phyloP scores from a whole-genome alignment of 2,329 filamentous ascomycete species.

The Ophiosphaerella korrae region DNA sequence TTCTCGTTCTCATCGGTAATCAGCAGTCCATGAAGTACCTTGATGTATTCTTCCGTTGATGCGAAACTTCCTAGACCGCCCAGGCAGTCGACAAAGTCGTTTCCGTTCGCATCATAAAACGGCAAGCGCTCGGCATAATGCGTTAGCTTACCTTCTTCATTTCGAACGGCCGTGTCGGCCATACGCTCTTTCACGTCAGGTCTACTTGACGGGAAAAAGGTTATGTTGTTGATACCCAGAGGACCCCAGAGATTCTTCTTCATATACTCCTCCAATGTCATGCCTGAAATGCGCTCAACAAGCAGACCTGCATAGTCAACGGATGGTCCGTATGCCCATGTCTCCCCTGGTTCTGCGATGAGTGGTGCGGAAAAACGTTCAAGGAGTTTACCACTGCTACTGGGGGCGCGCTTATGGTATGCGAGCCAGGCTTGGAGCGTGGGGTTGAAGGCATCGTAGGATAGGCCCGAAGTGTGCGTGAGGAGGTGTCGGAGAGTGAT shows the following conservation, averaged over 20 bases:
- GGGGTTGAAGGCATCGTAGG: conserved; percentile 52
- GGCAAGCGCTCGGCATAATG: conserved; percentile 6
- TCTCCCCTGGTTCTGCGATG: conserved; percentile 51
- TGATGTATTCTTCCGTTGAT: conserved; percentile 32
- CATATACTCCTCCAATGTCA: conserved; percentile 65
- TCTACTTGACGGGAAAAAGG: conserved; percentile 54
- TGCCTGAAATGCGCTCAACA: conserved; percentile 50
- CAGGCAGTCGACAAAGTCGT: conserved; percentile 27
- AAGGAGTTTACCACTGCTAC: conserved; percentile 51
- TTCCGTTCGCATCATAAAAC: conserved; percentile 21
- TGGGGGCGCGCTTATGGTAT: conserved; percentile 18
- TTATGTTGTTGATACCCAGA: conserved; percentile 56
- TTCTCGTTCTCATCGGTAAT: conserved; percentile 28
- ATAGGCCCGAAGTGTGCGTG: conserved; percentile 57
- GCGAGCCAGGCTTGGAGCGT: conserved; percentile 48
- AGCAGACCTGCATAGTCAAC: conserved; percentile 57
- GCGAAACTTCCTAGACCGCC: conserved; percentile 34
- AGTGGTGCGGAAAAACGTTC: conserved; percentile 47
- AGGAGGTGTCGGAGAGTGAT: conserved; percentile 50
- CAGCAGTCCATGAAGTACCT: conserved; percentile 37
- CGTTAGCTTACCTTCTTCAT: conserved; percentile 18
- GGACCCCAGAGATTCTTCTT: conserved; percentile 57
- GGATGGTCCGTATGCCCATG: conserved; percentile 57
- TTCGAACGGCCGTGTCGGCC: conserved; percentile 38
- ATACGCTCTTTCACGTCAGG: conserved; percentile 26